These are phyloP conservation scores for Exidia glandulosa DNA, from an alignment of 768 basidiomycete genomes.

Conservation along the genomic window DNA sequence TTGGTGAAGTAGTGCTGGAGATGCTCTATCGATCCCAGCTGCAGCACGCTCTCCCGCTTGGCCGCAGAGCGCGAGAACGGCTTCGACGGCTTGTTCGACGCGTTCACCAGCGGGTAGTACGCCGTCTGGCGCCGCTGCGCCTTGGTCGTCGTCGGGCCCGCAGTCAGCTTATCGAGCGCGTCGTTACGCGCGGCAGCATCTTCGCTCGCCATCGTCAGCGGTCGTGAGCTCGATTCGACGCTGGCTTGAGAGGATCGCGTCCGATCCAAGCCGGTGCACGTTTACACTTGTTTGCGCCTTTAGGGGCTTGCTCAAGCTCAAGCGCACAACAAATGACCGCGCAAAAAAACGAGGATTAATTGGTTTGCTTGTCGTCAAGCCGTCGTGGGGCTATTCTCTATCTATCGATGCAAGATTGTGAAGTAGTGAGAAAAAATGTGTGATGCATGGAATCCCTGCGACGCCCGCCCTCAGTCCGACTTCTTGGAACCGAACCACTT, in stretches of 20 bases:
- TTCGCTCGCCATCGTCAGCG: not conserved
- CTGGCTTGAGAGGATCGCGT: not conserved
- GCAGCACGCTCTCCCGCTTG: slow-evolving; percentile 88
- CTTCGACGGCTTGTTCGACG: slow-evolving; percentile 62
- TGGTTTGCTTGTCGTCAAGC: not conserved
- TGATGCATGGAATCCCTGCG: not conserved
- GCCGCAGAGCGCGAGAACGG: slow-evolving; percentile 86
- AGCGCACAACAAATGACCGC: too few species aligned
- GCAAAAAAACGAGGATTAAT: not conserved
- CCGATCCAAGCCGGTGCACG: not conserved
- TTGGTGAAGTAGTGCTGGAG: slow-evolving; percentile 93
- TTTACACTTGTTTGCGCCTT: not conserved
- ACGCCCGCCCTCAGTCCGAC: not conserved
- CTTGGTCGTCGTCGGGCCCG: not conserved
- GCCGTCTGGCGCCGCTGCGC: slow-evolving; percentile 51
- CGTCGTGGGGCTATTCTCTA: not conserved
- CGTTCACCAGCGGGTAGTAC: slow-evolving; percentile 65
- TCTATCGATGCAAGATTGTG: not conserved
- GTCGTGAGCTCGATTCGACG: not conserved
- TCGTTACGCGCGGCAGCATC: not conserved
- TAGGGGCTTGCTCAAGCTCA: too few species aligned
- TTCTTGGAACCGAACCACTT: not conserved
- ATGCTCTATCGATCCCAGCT: slow-evolving; percentile 91
- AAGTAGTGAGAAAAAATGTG: not conserved
- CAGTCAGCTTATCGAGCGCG: not conserved